Conservation (phyloP, 345 rosid genomes). For the Camelina hispida region DNA sequence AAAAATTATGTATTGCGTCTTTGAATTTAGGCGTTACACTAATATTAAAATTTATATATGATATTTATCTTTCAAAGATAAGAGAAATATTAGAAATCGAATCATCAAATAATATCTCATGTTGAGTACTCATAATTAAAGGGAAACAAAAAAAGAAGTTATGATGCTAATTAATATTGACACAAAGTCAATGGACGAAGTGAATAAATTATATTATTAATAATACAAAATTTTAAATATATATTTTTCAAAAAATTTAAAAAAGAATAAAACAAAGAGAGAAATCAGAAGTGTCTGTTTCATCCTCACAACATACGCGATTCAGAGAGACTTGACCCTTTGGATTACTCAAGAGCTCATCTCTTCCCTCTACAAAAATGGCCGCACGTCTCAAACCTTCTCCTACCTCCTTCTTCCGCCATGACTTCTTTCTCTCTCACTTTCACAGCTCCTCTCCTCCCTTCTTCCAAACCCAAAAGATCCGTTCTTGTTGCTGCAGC, state of each 20-base stretch:
- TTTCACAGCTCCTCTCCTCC: constrained; percentile 51
- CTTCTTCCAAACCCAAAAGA: constrained; percentile 49
- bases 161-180: no score
- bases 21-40: no score
- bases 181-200: background rate
- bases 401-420: constrained; percentile 15
- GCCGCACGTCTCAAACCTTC: constrained; percentile 38
- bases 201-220: background rate
- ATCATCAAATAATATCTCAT: no score
- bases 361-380: constrained; percentile 55
- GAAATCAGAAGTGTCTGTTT: constrained; percentile 39
- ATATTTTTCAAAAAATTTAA: background rate
- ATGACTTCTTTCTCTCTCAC: constrained; percentile 56
- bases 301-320: constrained; percentile 36
- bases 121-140: no score
- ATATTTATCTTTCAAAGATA: no score
- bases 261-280: constrained; percentile 17
- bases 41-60: no score
- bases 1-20: no score
- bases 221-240: background rate
- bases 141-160: no score
- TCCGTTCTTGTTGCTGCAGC: constrained; percentile 48
- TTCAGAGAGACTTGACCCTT: constrained; percentile 56
- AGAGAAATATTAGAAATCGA: no score
- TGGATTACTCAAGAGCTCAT: constrained; percentile 56